Conservation (phyloP, 2,329 filamentous ascomycete species). For the Diaporthe longicolla region DNA sequence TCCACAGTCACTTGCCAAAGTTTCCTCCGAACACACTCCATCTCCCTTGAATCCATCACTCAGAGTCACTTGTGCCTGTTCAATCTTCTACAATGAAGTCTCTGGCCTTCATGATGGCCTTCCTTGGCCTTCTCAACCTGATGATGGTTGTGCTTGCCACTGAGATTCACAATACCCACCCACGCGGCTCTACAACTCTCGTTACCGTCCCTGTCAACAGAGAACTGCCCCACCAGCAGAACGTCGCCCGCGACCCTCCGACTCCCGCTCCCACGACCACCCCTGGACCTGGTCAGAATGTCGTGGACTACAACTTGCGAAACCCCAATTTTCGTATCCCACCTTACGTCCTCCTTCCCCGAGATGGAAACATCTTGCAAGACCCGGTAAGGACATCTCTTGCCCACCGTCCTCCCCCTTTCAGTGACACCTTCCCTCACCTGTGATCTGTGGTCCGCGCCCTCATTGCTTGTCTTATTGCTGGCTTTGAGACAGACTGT, state of each 20-base stretch:
- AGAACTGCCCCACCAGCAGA: not conserved
- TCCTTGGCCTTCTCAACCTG: not conserved
- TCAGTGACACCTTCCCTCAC: no score
- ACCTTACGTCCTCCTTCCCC: slow-evolving; percentile 1
- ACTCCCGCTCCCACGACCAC: not conserved
- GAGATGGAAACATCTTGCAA: slow-evolving; percentile 4
- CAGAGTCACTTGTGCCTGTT: not conserved
- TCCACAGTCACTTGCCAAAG: not conserved
- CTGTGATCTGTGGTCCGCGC: no score
- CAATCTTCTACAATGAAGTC: not conserved
- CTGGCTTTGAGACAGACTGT: no score
- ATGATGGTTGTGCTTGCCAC: not conserved
- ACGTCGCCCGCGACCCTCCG: not conserved
- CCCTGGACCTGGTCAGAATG: not conserved
- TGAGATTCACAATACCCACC: not conserved
- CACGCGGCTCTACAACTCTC: not conserved
- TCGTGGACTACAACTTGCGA: not conserved
- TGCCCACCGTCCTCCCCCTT: no score
- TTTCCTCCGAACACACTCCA: not conserved
- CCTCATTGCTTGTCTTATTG: no score
- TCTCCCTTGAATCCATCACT: not conserved
- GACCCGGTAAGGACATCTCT: not conserved
- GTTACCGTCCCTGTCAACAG: no score
- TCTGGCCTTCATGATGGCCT: not conserved
- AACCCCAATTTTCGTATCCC: slow-evolving; percentile 19